Evolutionary conservation across 768 basidiomycete species (phyloP).

Genomic region (Leccinellum luteum): DNA sequence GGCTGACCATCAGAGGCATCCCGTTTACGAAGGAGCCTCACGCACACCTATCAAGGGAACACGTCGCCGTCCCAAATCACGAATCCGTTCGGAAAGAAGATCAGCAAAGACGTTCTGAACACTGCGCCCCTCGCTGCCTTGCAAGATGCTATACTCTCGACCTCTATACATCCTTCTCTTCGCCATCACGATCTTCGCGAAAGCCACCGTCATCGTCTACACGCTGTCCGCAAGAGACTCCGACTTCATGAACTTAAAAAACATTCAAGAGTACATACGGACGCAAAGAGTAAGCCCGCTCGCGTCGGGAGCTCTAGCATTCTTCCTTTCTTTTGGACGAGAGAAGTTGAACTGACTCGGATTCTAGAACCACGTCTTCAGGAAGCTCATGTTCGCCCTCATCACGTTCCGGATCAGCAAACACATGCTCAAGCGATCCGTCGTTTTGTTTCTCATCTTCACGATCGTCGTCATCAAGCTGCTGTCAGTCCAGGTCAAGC

Average conservation of each 20-base stretch:
- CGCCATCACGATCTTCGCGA: slow-evolving; percentile 20
- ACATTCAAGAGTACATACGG: slow-evolving; percentile 19
- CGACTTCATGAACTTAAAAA: slow-evolving; percentile 13
- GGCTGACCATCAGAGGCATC: slow-evolving; percentile 4
- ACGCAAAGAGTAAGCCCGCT: slow-evolving; percentile 16
- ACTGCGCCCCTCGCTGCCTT: not conserved
- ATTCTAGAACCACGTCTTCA: slow-evolving; percentile 19
- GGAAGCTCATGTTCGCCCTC: slow-evolving; percentile 23
- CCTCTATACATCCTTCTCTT: slow-evolving; percentile 14
- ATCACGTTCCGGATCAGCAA: slow-evolving; percentile 29
- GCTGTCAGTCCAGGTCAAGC: slow-evolving; percentile 28
- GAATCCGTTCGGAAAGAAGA: not conserved
- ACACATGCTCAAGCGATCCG: slow-evolving; percentile 29
- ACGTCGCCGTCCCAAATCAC: not conserved
- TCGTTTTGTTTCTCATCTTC: slow-evolving; percentile 29
- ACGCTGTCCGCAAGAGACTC: slow-evolving; percentile 22
- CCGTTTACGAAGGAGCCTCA: not conserved
- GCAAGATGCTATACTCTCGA: slow-evolving; percentile 17
- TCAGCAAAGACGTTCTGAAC: not conserved
- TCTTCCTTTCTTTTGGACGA: not conserved
- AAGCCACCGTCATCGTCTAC: slow-evolving; percentile 14
- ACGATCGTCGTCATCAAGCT: slow-evolving; percentile 31
- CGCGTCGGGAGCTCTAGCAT: not conserved
- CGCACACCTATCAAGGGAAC: not conserved
- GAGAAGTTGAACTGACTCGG: not conserved